Percentiles rank a stretch among this genome's conserved stretches.
These are phyloP conservation scores for Cornus florida DNA, from an alignment of 148 eudicot genomes.

Conservation along the genomic window DNA sequence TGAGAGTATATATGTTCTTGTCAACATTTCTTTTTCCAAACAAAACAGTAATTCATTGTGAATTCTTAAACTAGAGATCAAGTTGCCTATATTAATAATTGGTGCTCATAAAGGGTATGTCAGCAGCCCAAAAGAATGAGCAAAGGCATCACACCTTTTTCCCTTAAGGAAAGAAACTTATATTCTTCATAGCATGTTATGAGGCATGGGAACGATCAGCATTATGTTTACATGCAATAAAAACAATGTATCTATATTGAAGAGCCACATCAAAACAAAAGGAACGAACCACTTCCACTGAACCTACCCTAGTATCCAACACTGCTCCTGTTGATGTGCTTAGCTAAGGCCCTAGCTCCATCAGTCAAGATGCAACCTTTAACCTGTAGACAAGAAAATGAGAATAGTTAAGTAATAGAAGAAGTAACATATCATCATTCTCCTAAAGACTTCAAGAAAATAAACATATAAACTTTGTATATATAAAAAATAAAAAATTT, in stretches of 20 bases:
- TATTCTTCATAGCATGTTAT: background rate
- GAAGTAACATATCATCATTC: background rate
- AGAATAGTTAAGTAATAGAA: background rate
- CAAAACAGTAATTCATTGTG: no score
- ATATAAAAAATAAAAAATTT: background rate
- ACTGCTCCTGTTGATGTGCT: conserved; percentile 72
- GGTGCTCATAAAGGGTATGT: no score
- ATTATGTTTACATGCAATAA: background rate
- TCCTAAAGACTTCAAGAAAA: background rate
- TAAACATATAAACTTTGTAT: background rate
- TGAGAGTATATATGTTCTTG: no score
- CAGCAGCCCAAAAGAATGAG: background rate
- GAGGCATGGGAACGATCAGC: background rate
- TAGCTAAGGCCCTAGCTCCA: conserved; percentile 90
- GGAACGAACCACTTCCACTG: conserved; percentile 65
- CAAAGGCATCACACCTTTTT: no score
- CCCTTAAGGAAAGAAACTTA: background rate
- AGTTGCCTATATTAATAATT: no score
- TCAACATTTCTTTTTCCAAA: no score
- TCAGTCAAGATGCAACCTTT: conserved; percentile 70
- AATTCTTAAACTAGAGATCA: no score
- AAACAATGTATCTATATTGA: background rate
- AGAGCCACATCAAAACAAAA: background rate
- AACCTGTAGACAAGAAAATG: conserved; percentile 49
- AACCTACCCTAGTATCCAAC: conserved; percentile 63